phyloP scores from a whole-genome alignment of 176 grass and related monocot species.

The Eleusine indica region DNA sequence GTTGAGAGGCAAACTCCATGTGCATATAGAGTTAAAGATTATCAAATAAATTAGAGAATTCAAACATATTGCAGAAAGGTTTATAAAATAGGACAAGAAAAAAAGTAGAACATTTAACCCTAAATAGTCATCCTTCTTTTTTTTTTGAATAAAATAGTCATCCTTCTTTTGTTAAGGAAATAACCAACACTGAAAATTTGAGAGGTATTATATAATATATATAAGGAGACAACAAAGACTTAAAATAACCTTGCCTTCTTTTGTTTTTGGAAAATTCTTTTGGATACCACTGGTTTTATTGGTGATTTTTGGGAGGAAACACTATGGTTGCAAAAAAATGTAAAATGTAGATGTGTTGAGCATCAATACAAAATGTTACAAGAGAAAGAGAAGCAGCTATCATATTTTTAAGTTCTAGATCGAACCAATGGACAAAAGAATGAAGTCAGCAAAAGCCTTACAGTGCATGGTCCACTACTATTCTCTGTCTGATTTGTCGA shows the following conservation, averaged over 20 bases:
- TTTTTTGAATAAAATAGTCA: not conserved
- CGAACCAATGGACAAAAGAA: slow-evolving; percentile 11
- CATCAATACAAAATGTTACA: slow-evolving; percentile 18
- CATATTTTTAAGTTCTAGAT: slow-evolving; percentile 31
- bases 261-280: not conserved
- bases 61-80: too few species aligned
- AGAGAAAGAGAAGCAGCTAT: slow-evolving; percentile 14
- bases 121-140: too few species aligned
- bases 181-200: not conserved
- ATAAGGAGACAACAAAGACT: slow-evolving; percentile 13
- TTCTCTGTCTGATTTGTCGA: slow-evolving; percentile 85
- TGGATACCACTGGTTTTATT: not conserved
- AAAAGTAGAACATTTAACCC: not conserved
- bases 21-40: not conserved
- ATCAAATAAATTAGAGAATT: too few species aligned
- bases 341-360: not conserved
- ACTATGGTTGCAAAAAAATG: not conserved
- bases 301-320: not conserved
- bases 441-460: slow-evolving; percentile 45
- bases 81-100: not conserved
- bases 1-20: too few species aligned
- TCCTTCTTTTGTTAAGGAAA: not conserved
- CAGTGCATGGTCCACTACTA: slow-evolving; percentile 77
- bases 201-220: slow-evolving; percentile 23
- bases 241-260: not conserved